Evolutionary conservation across 2,329 filamentous ascomycete species (phyloP), one percentile per base, ranked within the genome.

Genomic region (Atkinsonella hypoxylon): DNA sequence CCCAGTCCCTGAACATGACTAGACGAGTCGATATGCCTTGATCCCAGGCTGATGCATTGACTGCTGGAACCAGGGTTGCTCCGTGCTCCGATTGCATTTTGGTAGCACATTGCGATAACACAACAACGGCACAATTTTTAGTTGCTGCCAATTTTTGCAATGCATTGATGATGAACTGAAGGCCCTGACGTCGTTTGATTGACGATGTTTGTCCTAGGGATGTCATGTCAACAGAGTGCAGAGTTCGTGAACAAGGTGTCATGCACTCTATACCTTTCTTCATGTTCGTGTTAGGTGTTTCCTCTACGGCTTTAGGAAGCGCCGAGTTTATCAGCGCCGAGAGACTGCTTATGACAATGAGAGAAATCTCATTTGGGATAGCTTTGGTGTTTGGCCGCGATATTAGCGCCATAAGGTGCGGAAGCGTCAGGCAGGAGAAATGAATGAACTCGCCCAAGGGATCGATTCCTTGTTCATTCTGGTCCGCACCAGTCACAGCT

Each of bases 101-200:
- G n/a, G 88, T 94, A 41, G 83, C 85, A 53, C 85, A 88, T 62
- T 94, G 89, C 38, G 83, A 89, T 46, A 89, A 75, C 18, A 93
- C 64, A 2, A 95, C 71, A 41, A 95, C 73, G 22, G 88, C 85
- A 48, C 90, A 74, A 59, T 87, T 78, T 55, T 80, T 78, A 31
- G 83, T 78, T 11, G 84, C 81, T 4, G 90, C 88, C 11, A 95
- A 75, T 59, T 84, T 90, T 54, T 84, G 79, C 11, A 96, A 68
- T 4, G 83, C 79, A 51, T 78, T 82, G 53, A 88, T 79, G 30
- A 95, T 74, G 51, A 72, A 74, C 58, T 82, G 78, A 7, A 83
- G 67, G 49, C 71, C 73, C 60, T 76, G 77, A 12, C 74, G 62
- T 38, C 76, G 68, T 56, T 72, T 74, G 10, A 67, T 61, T 15